Evolutionary conservation across 768 basidiomycete species (phyloP), one percentile per base, ranked within the genome.

Genomic region (Termitomyces sp.): DNA sequence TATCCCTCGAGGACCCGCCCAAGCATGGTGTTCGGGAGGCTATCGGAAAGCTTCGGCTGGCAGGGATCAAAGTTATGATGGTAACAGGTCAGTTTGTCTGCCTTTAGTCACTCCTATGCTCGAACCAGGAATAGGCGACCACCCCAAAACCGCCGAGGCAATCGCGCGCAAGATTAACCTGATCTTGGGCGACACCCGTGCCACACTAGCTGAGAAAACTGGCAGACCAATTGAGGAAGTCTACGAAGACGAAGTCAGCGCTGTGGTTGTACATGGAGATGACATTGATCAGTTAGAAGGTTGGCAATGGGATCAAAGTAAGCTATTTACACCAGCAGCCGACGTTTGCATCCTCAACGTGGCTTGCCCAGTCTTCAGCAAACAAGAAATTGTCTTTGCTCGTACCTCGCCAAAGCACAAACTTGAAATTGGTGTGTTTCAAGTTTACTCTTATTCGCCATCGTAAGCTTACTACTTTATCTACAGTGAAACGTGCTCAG

Each of bases 31-130:
- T 89, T 13, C 83, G 88, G 38, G 86, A 89, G 66, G 88, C 87
- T 11, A 87, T 89, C 65, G 87, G 87, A 5, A 87, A 85, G 28
- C 81, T 89, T 55, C 81, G 88, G 59, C 77, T 88, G 8, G 87
- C 88, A 3, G 88, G 88, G 1, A 89, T 89, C 69, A 88, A 87
- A 71, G 86, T 89, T 38, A 88, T 88, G 84, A 89, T 89, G 88
- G 84, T 89, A 6, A 89, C 87, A 24, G 87, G 85, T 83, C 33
- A 55, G 76, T 66, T 20, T 44, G 11, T 9, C 40, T 16, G 6
- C 22, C 62, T 33, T 54, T 39, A 28, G 20, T 50, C 13, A 22
- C 44, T 56, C 13, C 8, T 28, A 9, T 32, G 12, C 9, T 50
- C 42, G 55, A 28, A 57, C 42, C 12, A 28, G 46, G 38, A 60